A percentile compares a stretch with the other conserved stretches of the same genome.
Evolutionary conservation across 208 protist species (phyloP).

Genomic region (Trypanosoma lewisi): DNA sequence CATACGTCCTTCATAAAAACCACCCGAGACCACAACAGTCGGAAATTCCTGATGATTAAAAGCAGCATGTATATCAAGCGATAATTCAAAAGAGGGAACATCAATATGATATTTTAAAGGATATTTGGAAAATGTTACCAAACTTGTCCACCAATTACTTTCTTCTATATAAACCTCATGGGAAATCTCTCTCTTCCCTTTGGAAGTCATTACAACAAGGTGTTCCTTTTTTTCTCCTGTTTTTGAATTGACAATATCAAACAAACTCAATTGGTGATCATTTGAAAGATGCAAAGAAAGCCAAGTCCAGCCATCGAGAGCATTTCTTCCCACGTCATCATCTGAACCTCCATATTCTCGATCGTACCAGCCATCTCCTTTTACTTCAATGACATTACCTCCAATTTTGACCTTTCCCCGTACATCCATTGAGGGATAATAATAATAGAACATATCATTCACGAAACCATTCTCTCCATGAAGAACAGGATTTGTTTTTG

Average conservation of each 20-base stretch:
- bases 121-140: constrained; percentile 55
- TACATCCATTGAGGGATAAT: constrained; percentile 41
- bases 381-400: constrained; percentile 26
- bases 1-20: constrained; percentile 55
- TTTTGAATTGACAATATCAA: constrained; percentile 21
- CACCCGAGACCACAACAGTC: constrained; percentile 34
- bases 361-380: constrained; percentile 49
- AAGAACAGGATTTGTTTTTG: constrained; percentile 17
- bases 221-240: constrained; percentile 16
- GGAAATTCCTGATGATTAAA: constrained; percentile 58
- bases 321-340: constrained; percentile 19
- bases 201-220: constrained; percentile 23
- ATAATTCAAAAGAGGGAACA: constrained; percentile 29
- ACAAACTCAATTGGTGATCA: constrained; percentile 36
- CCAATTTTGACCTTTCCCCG: constrained; percentile 32
- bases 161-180: constrained; percentile 34
- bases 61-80: constrained; percentile 22
- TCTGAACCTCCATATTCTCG: constrained; percentile 37
- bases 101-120: constrained; percentile 28
- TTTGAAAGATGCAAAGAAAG: constrained; percentile 37
- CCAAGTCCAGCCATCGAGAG: constrained; percentile 40
- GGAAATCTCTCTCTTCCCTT: constrained; percentile 25
- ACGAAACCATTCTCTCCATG: constrained; percentile 39
- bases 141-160: constrained; percentile 43
- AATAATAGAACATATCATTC: constrained; percentile 64